Evolutionary conservation across 345 rosid genomes (phyloP), one percentile per base, ranked within the genome.

Genomic region (Moricandia arvensis): DNA sequence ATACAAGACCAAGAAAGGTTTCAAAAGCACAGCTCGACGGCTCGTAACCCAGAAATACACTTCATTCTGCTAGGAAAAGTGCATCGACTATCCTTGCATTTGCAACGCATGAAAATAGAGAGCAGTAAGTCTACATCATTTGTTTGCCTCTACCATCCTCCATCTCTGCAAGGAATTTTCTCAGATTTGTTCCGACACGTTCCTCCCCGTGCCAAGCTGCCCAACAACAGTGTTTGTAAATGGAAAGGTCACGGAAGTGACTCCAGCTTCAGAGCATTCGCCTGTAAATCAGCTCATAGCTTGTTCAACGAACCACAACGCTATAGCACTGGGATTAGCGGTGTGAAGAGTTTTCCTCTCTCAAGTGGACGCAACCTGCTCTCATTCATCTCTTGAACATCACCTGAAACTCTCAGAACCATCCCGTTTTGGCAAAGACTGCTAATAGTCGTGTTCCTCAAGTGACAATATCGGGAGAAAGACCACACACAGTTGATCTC

Each of bases 341-440:
- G 97, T 89, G 80, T 91, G 91, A 80, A 89, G 91, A 58, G 99
- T 95, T 71, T 87, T n/a, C n/a, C 97, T 76, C 97, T 90, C 80
- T 91, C 96, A 3, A 97, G n/a, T n/a, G 93, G 62, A 91, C 78
- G 70, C 91, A 90, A 21, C 99, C 97, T 1, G 93, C 97, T 83
- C 97, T 88, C 86, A n/a, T 95, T 95, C 99, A 95, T 95, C 83
- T 95, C 99, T 83, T 83, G 88, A 78, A 95, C 90, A 47, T 91
- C 96, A 61, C 92, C 93, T 0, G 96, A 90, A 7, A 95, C 96
- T 79, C 91, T 96, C 0, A 89, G 81, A 75, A 88, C 92, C 97
- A 91, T 87, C 57, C 91, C 88, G 75, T 90, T 95, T 77, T 90
- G 91, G 72, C 99, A 61, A 95, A 95, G 30, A 95, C 97, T 8